Conservation (phyloP, 495 filamentous ascomycete genomes). For the Bacidia rubella region DNA sequence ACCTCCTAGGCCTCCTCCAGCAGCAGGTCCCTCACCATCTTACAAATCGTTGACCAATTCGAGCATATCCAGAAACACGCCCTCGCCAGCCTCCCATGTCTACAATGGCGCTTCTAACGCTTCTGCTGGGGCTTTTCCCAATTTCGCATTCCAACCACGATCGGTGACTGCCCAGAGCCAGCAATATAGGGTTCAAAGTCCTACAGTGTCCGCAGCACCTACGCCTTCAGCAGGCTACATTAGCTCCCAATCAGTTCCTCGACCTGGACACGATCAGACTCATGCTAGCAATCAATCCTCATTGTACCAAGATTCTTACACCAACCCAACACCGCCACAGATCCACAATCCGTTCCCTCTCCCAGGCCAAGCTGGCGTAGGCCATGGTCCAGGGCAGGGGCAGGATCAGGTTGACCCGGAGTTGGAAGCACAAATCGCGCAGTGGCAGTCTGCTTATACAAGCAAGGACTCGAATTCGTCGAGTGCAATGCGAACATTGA, state of each 20-base stretch:
- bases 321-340: slow-evolving; percentile 47
- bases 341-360: slow-evolving; percentile 80
- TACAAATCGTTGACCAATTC: slow-evolving; percentile 44
- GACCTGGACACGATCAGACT: slow-evolving; percentile 30
- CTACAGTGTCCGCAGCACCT: slow-evolving; percentile 32
- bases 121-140: slow-evolving; percentile 25
- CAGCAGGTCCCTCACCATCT: slow-evolving; percentile 39
- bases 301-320: slow-evolving; percentile 40
- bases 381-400: slow-evolving; percentile 26
- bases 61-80: slow-evolving; percentile 24
- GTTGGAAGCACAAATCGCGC: slow-evolving; percentile 82
- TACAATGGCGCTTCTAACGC: slow-evolving; percentile 20
- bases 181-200: slow-evolving; percentile 29
- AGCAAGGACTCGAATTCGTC: slow-evolving; percentile 36
- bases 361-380: slow-evolving; percentile 31
- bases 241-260: slow-evolving; percentile 27
- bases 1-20: slow-evolving; percentile 68
- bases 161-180: slow-evolving; percentile 38
- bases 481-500: slow-evolving; percentile 18
- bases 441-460: slow-evolving; percentile 91
- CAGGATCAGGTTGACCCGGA: slow-evolving; percentile 58
- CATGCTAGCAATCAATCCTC: slow-evolving; percentile 36
- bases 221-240: slow-evolving; percentile 29
- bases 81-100: slow-evolving; percentile 26
- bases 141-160: slow-evolving; percentile 50